These are phyloP conservation scores for Lycium ferocissimum DNA, from an alignment of 257 asterid genomes.

Conservation along the genomic window DNA sequence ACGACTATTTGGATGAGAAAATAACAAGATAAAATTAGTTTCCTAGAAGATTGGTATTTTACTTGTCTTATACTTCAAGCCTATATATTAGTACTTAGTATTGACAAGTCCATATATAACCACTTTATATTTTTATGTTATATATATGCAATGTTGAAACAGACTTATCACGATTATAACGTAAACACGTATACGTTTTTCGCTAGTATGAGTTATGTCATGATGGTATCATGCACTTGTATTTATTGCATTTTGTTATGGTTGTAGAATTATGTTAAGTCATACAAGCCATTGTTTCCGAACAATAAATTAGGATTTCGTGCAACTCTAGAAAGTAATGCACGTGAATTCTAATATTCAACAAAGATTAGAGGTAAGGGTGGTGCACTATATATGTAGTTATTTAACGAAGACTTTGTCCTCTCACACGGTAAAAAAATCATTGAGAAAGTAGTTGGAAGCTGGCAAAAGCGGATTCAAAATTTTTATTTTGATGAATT, in stretches of 20 bases:
- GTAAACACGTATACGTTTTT: no score
- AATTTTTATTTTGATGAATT: neutral
- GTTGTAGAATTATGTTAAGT: conserved; percentile 24
- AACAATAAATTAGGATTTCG: conserved; percentile 23
- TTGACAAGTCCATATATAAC: neutral
- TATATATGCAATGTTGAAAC: neutral
- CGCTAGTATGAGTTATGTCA: no score
- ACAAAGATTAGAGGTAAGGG: neutral
- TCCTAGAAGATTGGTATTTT: neutral
- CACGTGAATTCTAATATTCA: conserved; percentile 29
- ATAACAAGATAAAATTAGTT: neutral
- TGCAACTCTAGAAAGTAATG: neutral
- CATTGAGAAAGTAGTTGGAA: neutral
- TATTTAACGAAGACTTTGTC: conserved; percentile 10
- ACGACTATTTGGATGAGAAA: neutral
- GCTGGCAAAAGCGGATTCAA: neutral
- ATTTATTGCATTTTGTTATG: conserved; percentile 12
- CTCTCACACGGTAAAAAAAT: neutral
- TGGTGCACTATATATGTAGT: neutral
- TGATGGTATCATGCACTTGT: neutral
- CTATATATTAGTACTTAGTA: neutral
- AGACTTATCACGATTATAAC: neutral
- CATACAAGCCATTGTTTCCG: neutral
- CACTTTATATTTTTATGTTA: neutral
- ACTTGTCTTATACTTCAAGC: conserved; percentile 27